Conservation (phyloP, 768 basidiomycete species). For the Termitomyces sp. region DNA sequence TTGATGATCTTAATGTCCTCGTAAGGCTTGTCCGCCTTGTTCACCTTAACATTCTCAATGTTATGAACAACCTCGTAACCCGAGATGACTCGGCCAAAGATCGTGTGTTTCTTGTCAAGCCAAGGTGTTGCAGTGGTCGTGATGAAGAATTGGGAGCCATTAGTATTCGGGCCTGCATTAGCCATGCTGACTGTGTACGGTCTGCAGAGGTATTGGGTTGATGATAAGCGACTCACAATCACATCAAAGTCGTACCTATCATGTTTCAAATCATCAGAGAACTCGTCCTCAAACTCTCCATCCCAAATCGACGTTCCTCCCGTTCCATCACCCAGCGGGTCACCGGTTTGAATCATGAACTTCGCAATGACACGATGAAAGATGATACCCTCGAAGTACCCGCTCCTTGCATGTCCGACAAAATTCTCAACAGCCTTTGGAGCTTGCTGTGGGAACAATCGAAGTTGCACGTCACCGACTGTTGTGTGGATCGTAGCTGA, state of each 20-base stretch:
- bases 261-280: slow-evolving; percentile 82
- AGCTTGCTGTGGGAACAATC: slow-evolving; percentile 84
- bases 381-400: slow-evolving; percentile 88
- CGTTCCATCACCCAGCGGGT: slow-evolving; percentile 92
- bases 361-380: slow-evolving; percentile 98
- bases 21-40: slow-evolving; percentile 82
- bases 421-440: slow-evolving; percentile 99
- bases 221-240: not conserved
- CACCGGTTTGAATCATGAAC: slow-evolving; percentile 98
- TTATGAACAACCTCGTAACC: slow-evolving; percentile 87
- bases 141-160: slow-evolving; percentile 98
- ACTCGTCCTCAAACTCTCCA: slow-evolving; percentile 88
- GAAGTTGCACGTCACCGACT: slow-evolving; percentile 86
- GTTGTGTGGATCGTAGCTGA: slow-evolving; percentile 92
- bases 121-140: slow-evolving; percentile 92
- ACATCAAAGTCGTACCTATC: slow-evolving; percentile 55
- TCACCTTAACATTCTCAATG: slow-evolving; percentile 87
- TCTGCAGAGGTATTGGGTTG: slow-evolving; percentile 28
- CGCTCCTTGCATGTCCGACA: slow-evolving; percentile 82
- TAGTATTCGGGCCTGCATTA: slow-evolving; percentile 84
- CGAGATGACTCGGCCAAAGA: slow-evolving; percentile 84
- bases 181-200: slow-evolving; percentile 97
- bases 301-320: slow-evolving; percentile 92
- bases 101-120: slow-evolving; percentile 88
- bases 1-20: slow-evolving; percentile 93